These are phyloP conservation scores for Penicillium digitatum DNA, from an alignment of 2,329 filamentous ascomycete species.

Conservation along the genomic window DNA sequence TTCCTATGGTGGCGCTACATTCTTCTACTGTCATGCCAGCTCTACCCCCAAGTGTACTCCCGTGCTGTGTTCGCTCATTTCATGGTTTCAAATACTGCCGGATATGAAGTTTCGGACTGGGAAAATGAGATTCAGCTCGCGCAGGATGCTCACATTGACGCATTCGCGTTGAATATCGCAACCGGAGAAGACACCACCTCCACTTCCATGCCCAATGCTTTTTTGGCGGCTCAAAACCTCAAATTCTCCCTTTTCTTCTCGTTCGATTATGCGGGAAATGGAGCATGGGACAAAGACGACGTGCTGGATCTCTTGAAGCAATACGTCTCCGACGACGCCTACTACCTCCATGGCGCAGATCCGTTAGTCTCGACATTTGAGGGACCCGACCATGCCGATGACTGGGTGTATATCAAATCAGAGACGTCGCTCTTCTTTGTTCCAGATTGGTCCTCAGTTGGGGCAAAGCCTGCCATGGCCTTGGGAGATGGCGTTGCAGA, in stretches of 20 bases:
- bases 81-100: slow-evolving; percentile 19
- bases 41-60: not conserved
- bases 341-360: slow-evolving; percentile 28
- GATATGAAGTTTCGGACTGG: slow-evolving; percentile 25
- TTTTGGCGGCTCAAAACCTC: slow-evolving; percentile 26
- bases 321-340: slow-evolving; percentile 24
- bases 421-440: not conserved
- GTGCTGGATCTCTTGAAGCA: slow-evolving; percentile 29
- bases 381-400: not conserved
- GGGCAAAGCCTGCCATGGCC: too few species aligned
- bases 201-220: slow-evolving; percentile 27
- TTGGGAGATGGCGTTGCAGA: too few species aligned
- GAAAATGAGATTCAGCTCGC: slow-evolving; percentile 28
- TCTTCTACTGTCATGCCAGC: not conserved
- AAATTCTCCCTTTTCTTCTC: slow-evolving; percentile 35
- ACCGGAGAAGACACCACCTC: slow-evolving; percentile 31
- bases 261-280: slow-evolving; percentile 34
- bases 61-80: not conserved
- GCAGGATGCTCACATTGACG: slow-evolving; percentile 31
- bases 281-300: slow-evolving; percentile 26
- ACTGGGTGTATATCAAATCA: not conserved
- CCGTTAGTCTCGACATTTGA: slow-evolving; percentile 45
- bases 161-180: slow-evolving; percentile 34
- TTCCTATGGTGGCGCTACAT: not conserved
- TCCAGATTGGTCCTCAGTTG: not conserved